Evolutionary conservation across 176 grass and related monocot genomes (phyloP).

Genomic region (Carex littledalei): DNA sequence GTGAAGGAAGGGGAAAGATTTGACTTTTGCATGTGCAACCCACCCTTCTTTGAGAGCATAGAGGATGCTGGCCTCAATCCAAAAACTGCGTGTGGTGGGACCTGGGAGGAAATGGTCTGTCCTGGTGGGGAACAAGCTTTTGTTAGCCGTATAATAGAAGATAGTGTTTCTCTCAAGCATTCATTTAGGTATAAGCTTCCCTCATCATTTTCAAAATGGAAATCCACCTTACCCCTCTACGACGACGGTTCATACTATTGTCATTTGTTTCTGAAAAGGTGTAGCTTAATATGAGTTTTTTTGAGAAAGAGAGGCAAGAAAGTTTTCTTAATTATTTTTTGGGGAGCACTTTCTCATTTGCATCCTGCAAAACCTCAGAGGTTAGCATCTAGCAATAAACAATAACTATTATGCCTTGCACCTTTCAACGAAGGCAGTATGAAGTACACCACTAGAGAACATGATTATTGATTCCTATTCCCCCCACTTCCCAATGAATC

Average conservation of each 20-base stretch:
- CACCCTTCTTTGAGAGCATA: constrained; percentile 91
- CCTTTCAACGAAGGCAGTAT: not conserved
- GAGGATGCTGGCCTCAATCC: constrained; percentile 80
- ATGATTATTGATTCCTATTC: not conserved
- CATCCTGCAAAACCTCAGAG: not conserved
- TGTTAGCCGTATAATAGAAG: constrained; percentile 63
- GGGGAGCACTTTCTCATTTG: not conserved
- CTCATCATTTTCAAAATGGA: too few species aligned
- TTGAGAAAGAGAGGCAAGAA: not conserved
- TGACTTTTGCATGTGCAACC: constrained; percentile 98
- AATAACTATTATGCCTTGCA: not conserved
- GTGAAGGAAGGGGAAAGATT: constrained; percentile 75
- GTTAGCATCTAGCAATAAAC: not conserved
- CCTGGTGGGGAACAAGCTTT: constrained; percentile 69
- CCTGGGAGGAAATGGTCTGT: constrained; percentile 66
- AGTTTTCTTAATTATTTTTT: not conserved
- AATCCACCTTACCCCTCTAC: too few species aligned
- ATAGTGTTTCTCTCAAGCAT: constrained; percentile 63
- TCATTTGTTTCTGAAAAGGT: not conserved
- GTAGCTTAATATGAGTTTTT: not conserved
- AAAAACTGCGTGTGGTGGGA: constrained; percentile 73
- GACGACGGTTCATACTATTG: constrained; percentile 34
- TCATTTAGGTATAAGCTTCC: constrained; percentile 78
- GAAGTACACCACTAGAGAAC: not conserved
- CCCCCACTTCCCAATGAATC: not conserved